phyloP scores from a whole-genome alignment of 2,329 filamentous ascomycete genomes.

The Didymella keratinophila region DNA sequence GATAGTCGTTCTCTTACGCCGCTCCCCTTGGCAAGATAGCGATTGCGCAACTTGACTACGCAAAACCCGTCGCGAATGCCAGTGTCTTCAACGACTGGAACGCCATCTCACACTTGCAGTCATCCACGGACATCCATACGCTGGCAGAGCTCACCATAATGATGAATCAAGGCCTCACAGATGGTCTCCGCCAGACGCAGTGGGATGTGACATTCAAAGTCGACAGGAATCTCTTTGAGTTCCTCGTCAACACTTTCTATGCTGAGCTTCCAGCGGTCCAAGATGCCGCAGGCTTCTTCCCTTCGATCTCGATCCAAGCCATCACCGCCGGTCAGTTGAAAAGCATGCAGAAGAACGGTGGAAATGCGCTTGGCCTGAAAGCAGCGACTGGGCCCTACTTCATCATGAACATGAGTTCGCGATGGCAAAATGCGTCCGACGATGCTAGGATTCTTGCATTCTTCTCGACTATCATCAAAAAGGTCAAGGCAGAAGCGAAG shows the following conservation, averaged over 20 bases:
- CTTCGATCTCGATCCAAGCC: constrained; percentile 26
- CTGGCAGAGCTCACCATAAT: not conserved
- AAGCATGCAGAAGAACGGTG: constrained; percentile 32
- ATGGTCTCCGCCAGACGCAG: not conserved
- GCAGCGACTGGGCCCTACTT: constrained; percentile 26
- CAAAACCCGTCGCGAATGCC: not conserved
- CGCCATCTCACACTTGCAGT: not conserved
- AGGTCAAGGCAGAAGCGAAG: constrained; percentile 20
- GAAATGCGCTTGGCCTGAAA: constrained; percentile 32
- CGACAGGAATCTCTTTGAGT: constrained; percentile 19
- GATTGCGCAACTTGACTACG: not conserved
- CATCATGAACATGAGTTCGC: constrained; percentile 29
- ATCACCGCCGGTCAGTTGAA: constrained; percentile 25
- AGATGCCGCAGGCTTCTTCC: constrained; percentile 11
- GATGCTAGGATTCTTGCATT: constrained; percentile 26
- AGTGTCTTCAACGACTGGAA: not conserved
- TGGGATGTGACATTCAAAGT: not conserved
- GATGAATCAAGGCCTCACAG: not conserved
- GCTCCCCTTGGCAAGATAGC: not conserved
- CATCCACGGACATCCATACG: not conserved
- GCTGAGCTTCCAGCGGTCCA: constrained; percentile 9
- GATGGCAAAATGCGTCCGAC: constrained; percentile 28
- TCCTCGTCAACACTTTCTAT: constrained; percentile 24
- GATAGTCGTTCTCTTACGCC: not conserved
- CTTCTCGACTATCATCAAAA: constrained; percentile 19